Conservation (phyloP, 768 basidiomycete genomes). For the Favolaschia claudopus region DNA sequence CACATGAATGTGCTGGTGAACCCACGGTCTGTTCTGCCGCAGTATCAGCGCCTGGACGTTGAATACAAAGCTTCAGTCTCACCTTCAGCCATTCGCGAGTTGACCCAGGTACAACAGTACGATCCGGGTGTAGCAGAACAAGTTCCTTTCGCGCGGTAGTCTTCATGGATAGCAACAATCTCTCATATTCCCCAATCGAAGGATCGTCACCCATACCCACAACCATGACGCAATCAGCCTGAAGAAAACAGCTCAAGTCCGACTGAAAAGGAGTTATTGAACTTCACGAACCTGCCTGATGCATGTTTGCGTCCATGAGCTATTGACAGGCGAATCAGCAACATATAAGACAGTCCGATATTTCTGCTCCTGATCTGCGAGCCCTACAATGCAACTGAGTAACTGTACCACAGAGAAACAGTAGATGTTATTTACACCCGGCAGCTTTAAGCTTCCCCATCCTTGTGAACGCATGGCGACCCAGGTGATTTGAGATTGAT, state of each 20-base stretch:
- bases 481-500: constrained; percentile 89
- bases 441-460: constrained; percentile 98
- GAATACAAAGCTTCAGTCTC: constrained; percentile 15
- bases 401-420: background rate
- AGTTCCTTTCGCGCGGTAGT: constrained; percentile 99
- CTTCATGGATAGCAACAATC: constrained; percentile 92
- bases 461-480: constrained; percentile 92
- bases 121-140: constrained; percentile 91
- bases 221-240: constrained; percentile 92
- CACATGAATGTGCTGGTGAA: constrained; percentile 95
- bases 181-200: constrained; percentile 91
- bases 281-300: constrained; percentile 77
- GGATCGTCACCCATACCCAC: constrained; percentile 95
- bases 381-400: constrained; percentile 48
- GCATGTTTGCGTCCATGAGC: constrained; percentile 98
- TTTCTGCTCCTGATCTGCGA: constrained; percentile 94
- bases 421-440: constrained; percentile 26
- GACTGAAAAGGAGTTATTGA: too few species aligned
- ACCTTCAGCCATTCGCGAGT: constrained; percentile 97
- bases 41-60: constrained; percentile 10
- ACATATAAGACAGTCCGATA: constrained; percentile 95
- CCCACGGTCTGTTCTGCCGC: constrained; percentile 88
- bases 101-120: constrained; percentile 86
- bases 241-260: background rate
- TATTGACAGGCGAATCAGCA: constrained; percentile 92